Evolutionary conservation across 1,284 basidiomycete species (phyloP), one percentile per base, ranked within the genome.

Genomic region (Sphagnurus paluster): DNA sequence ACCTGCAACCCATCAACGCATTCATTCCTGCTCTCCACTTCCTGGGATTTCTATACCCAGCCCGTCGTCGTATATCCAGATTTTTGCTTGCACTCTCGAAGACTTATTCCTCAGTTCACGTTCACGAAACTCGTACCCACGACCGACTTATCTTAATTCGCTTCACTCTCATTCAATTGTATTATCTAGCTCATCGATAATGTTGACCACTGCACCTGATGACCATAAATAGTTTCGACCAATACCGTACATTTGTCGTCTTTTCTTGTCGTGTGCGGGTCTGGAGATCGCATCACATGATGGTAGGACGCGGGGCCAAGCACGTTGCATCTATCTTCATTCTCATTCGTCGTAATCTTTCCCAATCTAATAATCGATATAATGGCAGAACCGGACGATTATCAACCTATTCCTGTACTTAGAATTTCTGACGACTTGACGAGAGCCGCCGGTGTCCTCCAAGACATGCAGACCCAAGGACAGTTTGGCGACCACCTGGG

Each of bases 381-480:
- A 39, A 62, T 60, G 56, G 47, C 58, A 38, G 56, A 63, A 37
- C 46, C 53, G 33, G 53, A 59, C 39, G 53, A 56, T 46, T 61
- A 60, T 16, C 44, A 48, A 50, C 56, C 62, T 17, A 55, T 62
- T 17, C 61, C 65, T 28, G 58, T 60, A 36, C 46, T 57, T 28
- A 57, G 60, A 49, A 61, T 72, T 49, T 61, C 65, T 34, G 67
- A 72, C 46, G 65, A 73, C 55, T 65, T 76, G 23, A 64, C 63
- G 26, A 64, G 66, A 3, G 74, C 72, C 24, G 66, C 72, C 28
- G 70, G 71, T 50, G 68, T 68, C 9, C 63, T 76, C 21, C 61
- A 70, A 57, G 67, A 65, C 49, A 75, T 76, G 72, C 67, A 75
- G 50, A 57, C 63, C 34, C 55, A 63, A 28, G 56, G 55, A 35